Evolutionary conservation across 805 yeast species (phyloP), one percentile per base, ranked within the genome.

Genomic region (Tetrapisispora namnaoensis): DNA sequence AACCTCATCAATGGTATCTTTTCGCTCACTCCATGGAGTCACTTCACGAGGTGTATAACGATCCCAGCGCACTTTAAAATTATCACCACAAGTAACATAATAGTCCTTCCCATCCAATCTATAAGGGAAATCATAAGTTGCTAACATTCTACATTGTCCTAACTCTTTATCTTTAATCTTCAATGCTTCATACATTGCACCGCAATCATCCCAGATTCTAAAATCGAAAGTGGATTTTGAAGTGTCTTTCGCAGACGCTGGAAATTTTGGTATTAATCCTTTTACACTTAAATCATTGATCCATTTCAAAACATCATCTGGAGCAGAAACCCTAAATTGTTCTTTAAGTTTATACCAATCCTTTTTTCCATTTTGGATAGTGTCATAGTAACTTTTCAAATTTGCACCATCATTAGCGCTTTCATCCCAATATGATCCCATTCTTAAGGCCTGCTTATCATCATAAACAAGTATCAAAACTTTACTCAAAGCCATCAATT

Each of bases 61-160:
- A 53, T 73, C 77, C 77, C 77, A 73, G 36, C 75, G 66, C 17
- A 73, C 60, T 46, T 67, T 70, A 54, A 73, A 73, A 44, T 62
- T 65, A 34, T 70, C 72, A 24, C 73, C 73, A 42, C 75, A 71
- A 3, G 67, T 61, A 14, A 73, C 77, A 52, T 55, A 73, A 61
- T 73, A 71, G 49, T 72, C 76, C 44, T 68, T 71, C 9, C 70
- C 72, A 38, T 72, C 76, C 14, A 73, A 53, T 48, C 74, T 60
- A 52, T 73, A 73, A 0, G 75, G 76, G 59, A 71, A 73, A 53
- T 73, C 77, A 54, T 73, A 73, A 1, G 77, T 73, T 11, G 71
- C 62, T 22, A 73, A 45, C 55, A 73, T 60, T 53, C 77, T 61
- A 41, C 73, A 70, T 52, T 72, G 76, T 1, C 77, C 76, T 49